These are phyloP conservation scores for Fusarium acutatum DNA, from an alignment of 2,329 filamentous ascomycete species.

Conservation along the genomic window DNA sequence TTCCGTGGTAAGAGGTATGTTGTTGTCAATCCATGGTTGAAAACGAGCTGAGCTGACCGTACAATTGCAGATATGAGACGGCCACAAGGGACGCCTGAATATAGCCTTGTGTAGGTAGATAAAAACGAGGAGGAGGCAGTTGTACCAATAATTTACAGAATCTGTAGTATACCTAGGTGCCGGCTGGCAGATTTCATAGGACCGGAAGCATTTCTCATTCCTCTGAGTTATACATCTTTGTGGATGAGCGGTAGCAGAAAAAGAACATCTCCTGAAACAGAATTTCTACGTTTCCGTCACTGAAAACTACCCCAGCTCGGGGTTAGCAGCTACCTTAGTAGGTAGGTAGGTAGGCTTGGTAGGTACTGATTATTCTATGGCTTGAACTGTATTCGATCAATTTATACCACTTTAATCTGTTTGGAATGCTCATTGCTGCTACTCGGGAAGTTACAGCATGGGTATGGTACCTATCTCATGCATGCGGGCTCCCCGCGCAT, in stretches of 20 bases:
- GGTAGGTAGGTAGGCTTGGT: neutral
- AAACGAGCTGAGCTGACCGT: neutral
- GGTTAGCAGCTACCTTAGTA: neutral
- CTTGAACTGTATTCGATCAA: neutral
- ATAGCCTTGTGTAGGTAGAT: neutral
- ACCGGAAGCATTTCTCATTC: neutral
- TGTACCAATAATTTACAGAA: constrained; percentile 37
- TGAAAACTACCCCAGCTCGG: neutral
- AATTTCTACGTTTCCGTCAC: neutral
- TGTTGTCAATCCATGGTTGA: constrained; percentile 46
- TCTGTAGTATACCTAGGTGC: constrained; percentile 26
- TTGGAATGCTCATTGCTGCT: constrained; percentile 12
- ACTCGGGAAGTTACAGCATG: constrained; percentile 3
- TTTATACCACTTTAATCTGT: neutral
- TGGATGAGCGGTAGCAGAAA: constrained; percentile 2
- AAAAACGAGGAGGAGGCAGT: neutral
- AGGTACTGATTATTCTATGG: neutral
- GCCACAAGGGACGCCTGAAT: constrained; percentile 58
- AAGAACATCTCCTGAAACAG: constrained; percentile 19
- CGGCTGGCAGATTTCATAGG: constrained; percentile 13
- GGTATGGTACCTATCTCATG: constrained; percentile 25
- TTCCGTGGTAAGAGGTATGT: constrained; percentile 93
- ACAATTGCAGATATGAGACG: constrained; percentile 65
- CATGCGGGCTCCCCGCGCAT: constrained; percentile 25
- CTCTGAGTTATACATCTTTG: neutral